A percentile compares a stretch with the other conserved stretches of the same genome.
Conservation (phyloP, 2,329 filamentous ascomycete species). For the Fusarium penzigii region DNA sequence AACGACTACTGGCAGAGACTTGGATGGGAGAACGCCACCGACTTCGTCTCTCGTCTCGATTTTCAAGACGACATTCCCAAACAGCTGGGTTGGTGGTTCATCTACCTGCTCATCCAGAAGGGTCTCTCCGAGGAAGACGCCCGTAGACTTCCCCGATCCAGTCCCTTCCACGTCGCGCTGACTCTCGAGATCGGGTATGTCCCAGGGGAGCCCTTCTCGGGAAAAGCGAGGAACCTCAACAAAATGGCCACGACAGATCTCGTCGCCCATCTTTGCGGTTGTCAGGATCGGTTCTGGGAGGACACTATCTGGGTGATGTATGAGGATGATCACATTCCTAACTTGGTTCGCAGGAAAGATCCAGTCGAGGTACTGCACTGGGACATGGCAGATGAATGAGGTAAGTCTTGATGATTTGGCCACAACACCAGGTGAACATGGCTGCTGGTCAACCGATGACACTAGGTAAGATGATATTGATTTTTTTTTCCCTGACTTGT, state of each 20-base stretch:
- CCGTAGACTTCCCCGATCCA: constrained; percentile 1
- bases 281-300: constrained; percentile 22
- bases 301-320: constrained; percentile 30
- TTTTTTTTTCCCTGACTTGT: background rate
- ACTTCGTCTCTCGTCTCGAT: no score
- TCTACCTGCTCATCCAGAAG: constrained; percentile 11
- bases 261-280: constrained; percentile 9
- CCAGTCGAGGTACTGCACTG: no score
- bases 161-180: constrained; percentile 12
- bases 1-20: background rate
- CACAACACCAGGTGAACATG: background rate
- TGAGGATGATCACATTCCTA: constrained; percentile 11
- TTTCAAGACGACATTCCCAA: background rate
- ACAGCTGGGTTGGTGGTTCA: constrained; percentile 13
- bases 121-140: background rate
- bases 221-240: constrained; percentile 7
- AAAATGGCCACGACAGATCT: constrained; percentile 13
- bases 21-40: background rate
- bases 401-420: no score
- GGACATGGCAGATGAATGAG: no score
- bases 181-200: constrained; percentile 1
- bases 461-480: background rate
- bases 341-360: no score
- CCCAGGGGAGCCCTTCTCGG: background rate
- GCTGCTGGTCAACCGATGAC: background rate